Evolutionary conservation across 768 basidiomycete genomes (phyloP), one percentile per base, ranked within the genome.

Genomic region (Leucocoprinus birnbaumii): DNA sequence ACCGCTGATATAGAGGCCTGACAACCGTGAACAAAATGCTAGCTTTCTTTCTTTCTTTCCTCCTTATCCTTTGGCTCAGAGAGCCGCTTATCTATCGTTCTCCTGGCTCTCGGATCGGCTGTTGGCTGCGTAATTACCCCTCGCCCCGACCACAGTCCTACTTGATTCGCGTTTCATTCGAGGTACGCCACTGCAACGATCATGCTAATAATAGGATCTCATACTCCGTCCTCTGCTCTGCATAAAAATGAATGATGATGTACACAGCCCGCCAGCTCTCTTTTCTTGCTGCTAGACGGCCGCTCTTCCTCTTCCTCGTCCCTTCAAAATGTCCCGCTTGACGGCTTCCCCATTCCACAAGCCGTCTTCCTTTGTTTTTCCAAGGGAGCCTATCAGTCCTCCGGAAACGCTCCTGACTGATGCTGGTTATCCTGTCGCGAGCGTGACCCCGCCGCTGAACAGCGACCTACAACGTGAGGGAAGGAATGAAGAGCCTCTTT

Each of bases 351-450:
- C 68, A 3, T 76, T 77, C 58, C 72, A 76, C 60, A 80, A 75
- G 62, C 73, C 76, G 13, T 70, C 74, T 9, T 71, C 75, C 13
- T 76, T 75, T 62, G 70, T 78, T 55, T 80, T 74, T 67, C 77
- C 72, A 46, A 70, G 62, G 55, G 70, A 51, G 27, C 71, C 71
- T 22, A 65, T 66, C 11, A 78, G 71, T 43, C 76, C 79, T 19
- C 73, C 79, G 8, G 78, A 79, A 53, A 73, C 73, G 35, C 53
- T 38, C 11, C 38, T 55, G 59, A 51, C 65, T 62, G 49, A 61
- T 59, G 42, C 54, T 59, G 46, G 25, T 50, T 34, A 54, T 13
- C 46, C 45, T 19, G 8, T 26, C 6, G 13, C 25, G 11, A 44
- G 21, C 21, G 47, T 14, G 2, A 26, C 43, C 16, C 47, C 54